Conservation (phyloP, 768 basidiomycete genomes). For the Omphalotus guepiniiformis region DNA sequence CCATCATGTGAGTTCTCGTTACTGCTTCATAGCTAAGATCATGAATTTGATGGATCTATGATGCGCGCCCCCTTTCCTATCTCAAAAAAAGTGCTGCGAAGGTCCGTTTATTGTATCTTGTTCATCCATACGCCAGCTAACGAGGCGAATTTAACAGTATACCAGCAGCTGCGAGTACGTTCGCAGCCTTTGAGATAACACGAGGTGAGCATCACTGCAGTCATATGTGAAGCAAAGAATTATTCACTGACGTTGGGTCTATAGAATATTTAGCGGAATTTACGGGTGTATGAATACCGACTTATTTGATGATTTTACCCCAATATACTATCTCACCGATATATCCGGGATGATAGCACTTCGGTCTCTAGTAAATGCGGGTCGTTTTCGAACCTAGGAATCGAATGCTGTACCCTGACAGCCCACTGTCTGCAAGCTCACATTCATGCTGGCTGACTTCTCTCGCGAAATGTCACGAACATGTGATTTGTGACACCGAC, state of each 20-base stretch:
- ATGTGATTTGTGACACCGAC: no score
- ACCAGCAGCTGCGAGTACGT: slow-evolving; percentile 88
- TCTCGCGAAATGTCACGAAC: no score
- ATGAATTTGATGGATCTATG: neutral
- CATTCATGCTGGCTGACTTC: no score
- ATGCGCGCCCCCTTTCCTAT: slow-evolving; percentile 3
- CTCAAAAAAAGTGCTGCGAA: slow-evolving; percentile 74
- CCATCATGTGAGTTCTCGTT: slow-evolving; percentile 58
- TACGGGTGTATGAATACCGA: slow-evolving; percentile 32
- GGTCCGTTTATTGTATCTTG: slow-evolving; percentile 28
- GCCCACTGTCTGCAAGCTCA: no score
- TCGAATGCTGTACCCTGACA: no score
- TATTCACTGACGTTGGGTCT: neutral
- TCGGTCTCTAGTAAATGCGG: no score
- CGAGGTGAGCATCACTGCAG: slow-evolving; percentile 47
- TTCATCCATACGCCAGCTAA: neutral
- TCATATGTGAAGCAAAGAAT: neutral
- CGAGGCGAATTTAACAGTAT: slow-evolving; percentile 50
- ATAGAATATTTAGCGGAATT: slow-evolving; percentile 33
- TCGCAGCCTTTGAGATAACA: slow-evolving; percentile 83
- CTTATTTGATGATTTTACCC: no score
- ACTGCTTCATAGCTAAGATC: neutral
- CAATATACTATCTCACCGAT: no score
- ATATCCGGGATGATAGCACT: no score
- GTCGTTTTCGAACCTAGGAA: no score